Base-by-base conservation (phyloP, 1,284 basidiomycete species). In the Gomphus bonarii region DNA sequence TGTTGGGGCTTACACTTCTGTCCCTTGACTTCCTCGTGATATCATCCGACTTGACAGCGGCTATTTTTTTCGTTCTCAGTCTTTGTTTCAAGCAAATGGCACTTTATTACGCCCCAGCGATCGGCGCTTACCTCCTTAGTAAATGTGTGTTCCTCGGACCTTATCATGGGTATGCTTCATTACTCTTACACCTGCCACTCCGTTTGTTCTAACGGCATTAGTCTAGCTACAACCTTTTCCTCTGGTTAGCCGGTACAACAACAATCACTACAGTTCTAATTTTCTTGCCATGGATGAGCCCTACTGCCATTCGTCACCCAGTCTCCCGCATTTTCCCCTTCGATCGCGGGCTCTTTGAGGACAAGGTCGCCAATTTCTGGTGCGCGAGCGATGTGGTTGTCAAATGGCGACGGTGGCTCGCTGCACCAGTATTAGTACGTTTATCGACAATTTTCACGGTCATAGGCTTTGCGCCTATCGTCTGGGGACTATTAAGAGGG, bases 281-380 rank as follows among this genome's bases (percentile, higher is more conserved):
- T 33, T 93, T 94, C 67, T 65, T 81, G 0, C 89, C 90, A 0
- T 91, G 88, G 73, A 74, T 91, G 12, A 78, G 80, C 35, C 82
- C 78, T 4, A 76, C 84, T 55, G 74, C 75, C 14, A 73, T 88
- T 57, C 60, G 76, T n/a, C 80, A 85, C 61, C 81, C 89, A 3
- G 73, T 94, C 48, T 75, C 75, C 25, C 84, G 94, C 14, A 91
- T 97, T 62, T 97, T 97, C 68, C 94, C 94, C 0, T 89, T 97
- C 66, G 77, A 81, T 4, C 84, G 91, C 44, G 93, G 94, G 8
- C 75, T 97, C 5, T 97, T 97, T 65, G 94, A 97, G 68, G 94
- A 97, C 73, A 97, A 97, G 68, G 94, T 97, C 22, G 90, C 93
- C 48, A 97, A 97, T 67, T 89, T 95, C 65, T 97, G 94, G 89